These are phyloP conservation scores for Tylopilus sp. DNA, from an alignment of 1,284 basidiomycete species.

Conservation along the genomic window DNA sequence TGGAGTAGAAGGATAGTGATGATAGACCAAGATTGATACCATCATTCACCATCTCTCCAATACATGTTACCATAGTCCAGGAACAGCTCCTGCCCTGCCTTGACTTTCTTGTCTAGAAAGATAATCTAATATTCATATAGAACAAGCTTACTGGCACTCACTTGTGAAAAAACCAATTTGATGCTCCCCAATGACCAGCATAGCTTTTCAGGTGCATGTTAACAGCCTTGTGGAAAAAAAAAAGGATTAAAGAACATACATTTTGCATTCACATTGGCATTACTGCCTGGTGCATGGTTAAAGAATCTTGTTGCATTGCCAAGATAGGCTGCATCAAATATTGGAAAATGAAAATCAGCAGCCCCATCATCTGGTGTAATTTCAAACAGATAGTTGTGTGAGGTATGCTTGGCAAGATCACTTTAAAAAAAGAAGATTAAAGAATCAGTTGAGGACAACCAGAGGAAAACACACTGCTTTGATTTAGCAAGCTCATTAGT, in stretches of 20 bases:
- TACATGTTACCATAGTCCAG: constrained; percentile 43
- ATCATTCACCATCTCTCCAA: constrained; percentile 19
- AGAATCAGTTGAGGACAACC: not conserved
- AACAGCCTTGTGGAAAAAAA: not conserved
- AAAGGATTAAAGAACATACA: constrained; percentile 32
- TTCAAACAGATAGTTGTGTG: constrained; percentile 48
- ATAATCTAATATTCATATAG: not conserved
- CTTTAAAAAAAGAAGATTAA: constrained; percentile 2
- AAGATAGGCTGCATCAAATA: constrained; percentile 44
- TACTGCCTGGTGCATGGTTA: constrained; percentile 39
- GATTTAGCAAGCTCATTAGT: constrained; percentile 36
- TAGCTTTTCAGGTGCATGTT: constrained; percentile 23
- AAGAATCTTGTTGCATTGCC: constrained; percentile 57
- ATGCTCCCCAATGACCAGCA: constrained; percentile 47
- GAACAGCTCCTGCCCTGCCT: constrained; percentile 40
- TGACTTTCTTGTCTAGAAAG: constrained; percentile 34
- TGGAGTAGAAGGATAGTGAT: too few relatives aligned
- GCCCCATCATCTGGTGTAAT: constrained; percentile 20
- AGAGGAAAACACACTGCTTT: constrained; percentile 5
- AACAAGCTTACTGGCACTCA: constrained; percentile 26
- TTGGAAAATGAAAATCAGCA: constrained; percentile 16
- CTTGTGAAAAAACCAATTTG: constrained; percentile 47
- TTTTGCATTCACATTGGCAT: constrained; percentile 40
- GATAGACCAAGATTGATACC: not conserved
- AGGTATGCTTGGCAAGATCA: constrained; percentile 32